Conservation (phyloP, 768 basidiomycete species). For the Holtermanniella nyarrowii region DNA sequence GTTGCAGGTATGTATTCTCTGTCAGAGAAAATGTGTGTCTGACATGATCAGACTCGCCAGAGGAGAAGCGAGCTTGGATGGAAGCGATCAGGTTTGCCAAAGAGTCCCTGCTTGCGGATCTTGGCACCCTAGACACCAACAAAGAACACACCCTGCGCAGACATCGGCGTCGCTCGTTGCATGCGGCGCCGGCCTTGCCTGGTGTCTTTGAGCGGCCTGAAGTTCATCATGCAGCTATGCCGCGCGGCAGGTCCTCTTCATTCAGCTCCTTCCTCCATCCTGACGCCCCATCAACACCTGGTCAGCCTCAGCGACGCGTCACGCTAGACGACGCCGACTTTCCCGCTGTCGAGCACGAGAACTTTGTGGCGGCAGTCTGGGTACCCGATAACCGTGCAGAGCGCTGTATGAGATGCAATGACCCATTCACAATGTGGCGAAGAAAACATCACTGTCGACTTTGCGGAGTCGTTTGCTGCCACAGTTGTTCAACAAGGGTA, state of each 20-base stretch:
- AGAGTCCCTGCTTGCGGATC: conserved; percentile 16
- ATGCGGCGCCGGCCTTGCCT: conserved; percentile 56
- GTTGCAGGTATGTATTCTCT: conserved; percentile 21
- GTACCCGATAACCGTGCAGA: conserved; percentile 76
- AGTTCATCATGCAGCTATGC: not conserved
- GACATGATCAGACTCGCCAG: conserved; percentile 6
- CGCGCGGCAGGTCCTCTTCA: not conserved
- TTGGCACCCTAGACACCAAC: conserved; percentile 27
- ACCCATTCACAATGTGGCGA: conserved; percentile 61
- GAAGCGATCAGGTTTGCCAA: conserved; percentile 28
- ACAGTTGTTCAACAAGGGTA: conserved; percentile 69
- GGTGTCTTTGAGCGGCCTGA: not conserved
- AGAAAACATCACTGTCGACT: conserved; percentile 77
- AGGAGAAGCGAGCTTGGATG: conserved; percentile 28
- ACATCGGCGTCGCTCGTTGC: conserved; percentile 54
- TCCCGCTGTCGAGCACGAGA: conserved; percentile 42
- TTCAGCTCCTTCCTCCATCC: not conserved
- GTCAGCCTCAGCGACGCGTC: not conserved
- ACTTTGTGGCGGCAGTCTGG: conserved; percentile 88
- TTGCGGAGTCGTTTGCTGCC: conserved; percentile 77
- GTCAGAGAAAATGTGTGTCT: not conserved
- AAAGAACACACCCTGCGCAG: conserved; percentile 30
- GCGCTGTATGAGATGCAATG: conserved; percentile 73
- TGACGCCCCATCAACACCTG: not conserved
- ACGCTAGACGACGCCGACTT: not conserved